Base-by-base conservation (phyloP, 148 eudicot species). In the Persicaria tinctoria region DNA sequence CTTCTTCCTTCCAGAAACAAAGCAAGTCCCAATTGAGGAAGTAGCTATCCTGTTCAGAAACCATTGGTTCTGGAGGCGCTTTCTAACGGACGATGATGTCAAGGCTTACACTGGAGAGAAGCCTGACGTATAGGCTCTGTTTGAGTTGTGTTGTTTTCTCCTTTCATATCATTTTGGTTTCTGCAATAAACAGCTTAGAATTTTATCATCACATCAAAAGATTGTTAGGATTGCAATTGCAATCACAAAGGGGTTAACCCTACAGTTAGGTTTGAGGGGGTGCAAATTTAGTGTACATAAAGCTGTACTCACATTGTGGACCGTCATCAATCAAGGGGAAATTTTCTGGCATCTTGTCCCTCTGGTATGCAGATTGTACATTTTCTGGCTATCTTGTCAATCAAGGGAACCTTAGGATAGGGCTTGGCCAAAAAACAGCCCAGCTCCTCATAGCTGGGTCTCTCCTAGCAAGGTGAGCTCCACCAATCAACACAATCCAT, bases 1-100 rank as follows among this genome's bases (percentile, higher is more conserved):
- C 62, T 81, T 78, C 3, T 77, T 81, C 49, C 75, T 81, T 18
- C 80, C 83, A 4, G 83, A 81, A 74, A 81, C 83, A 0, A 81
- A 81, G 78, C 75, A 81, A 32, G 76, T 81, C 60, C 83, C 83
- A 5, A 81, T 81, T 27, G 83, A 81, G 46, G 70, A 70, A 74
- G 78, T 81, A 41, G 59, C 14, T 18, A 5, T 45, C 9, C 66
- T 81, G 60, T 81, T 79, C 80, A 50, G 68, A 57, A 73, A 71
- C 54, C 83, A 81, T 46, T 81, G 83, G 80, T 81, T 74, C 64
- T 81, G 83, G 83, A 77, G 51, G 50, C 53, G 50, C 5, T 66
- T 11, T 53, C 45, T 76, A 38, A 62, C 53, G 1, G 78, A 76
- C 1, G 73, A 62, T 1, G 77, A 76, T 50, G 73, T 56, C 50